These are phyloP conservation scores for Pleurotus citrinopileatus DNA, from an alignment of 768 basidiomycete genomes.

Conservation along the genomic window DNA sequence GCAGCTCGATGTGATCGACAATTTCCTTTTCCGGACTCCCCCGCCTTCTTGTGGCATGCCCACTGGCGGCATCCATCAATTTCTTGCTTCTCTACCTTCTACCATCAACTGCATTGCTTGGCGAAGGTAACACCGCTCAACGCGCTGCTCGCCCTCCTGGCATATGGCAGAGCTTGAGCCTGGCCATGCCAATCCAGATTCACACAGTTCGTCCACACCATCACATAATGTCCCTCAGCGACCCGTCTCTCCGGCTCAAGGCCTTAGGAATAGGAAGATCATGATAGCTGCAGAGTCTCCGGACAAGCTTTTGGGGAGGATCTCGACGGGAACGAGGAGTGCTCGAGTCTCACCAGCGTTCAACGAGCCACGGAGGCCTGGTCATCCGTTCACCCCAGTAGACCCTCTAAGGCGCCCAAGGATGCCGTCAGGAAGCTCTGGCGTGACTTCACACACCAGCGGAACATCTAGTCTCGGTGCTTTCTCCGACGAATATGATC, in stretches of 20 bases:
- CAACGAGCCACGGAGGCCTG: conserved; percentile 1
- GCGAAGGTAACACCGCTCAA: background rate
- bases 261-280: background rate
- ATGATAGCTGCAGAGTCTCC: background rate
- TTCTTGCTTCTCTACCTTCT: conserved; percentile 2
- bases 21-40: conserved; percentile 1
- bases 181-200: background rate
- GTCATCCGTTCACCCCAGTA: background rate
- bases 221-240: background rate
- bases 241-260: background rate
- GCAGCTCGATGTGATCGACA: conserved; percentile 1
- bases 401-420: background rate
- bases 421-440: conserved; percentile 5
- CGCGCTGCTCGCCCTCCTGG: background rate
- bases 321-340: background rate
- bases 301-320: background rate
- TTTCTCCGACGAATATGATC: conserved; percentile 77
- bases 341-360: background rate
- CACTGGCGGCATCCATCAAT: no score
- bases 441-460: conserved; percentile 1
- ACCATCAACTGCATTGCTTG: background rate
- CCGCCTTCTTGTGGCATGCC: no score
- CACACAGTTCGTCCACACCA: background rate
- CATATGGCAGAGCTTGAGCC: conserved; percentile 7
- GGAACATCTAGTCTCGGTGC: conserved; percentile 22